These are phyloP conservation scores for Aphanocladium album DNA, from an alignment of 2,329 filamentous ascomycete genomes.

Conservation along the genomic window DNA sequence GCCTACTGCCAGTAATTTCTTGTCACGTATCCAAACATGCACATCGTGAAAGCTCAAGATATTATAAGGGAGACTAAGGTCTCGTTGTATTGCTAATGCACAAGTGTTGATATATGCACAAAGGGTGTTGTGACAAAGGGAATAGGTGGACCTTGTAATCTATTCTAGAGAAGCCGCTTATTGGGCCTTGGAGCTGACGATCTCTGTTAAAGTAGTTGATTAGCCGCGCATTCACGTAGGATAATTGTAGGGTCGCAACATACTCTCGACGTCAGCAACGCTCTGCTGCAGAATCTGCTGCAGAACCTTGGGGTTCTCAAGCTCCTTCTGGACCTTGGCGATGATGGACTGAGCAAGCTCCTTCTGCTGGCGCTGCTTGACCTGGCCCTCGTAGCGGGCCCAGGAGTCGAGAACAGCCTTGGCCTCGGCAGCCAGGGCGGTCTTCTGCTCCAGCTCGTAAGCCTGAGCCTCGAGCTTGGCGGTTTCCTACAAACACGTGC, in stretches of 20 bases:
- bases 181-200: constrained; percentile 59
- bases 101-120: constrained; percentile 55
- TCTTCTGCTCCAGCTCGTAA: constrained; percentile 96
- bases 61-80: constrained; percentile 23
- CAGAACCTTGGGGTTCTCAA: constrained; percentile 94
- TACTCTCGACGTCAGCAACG: constrained; percentile 93
- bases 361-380: constrained; percentile 97
- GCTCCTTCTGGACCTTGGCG: constrained; percentile 96
- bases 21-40: background rate
- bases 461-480: constrained; percentile 92
- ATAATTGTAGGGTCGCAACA: constrained; percentile 18
- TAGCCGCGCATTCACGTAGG: constrained; percentile 23
- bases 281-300: constrained; percentile 98
- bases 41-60: background rate
- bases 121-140: constrained; percentile 47
- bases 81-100: constrained; percentile 54
- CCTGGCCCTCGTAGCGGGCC: constrained; percentile 97
- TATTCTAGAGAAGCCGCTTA: constrained; percentile 43
- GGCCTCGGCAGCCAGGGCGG: constrained; percentile 84
- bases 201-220: constrained; percentile 40
- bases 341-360: constrained; percentile 92
- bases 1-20: background rate
- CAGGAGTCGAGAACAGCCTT: constrained; percentile 96
- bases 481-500: constrained; percentile 65
- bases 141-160: constrained; percentile 36